Conservation (phyloP, 345 rosid species). For the Diplotaxis tenuifolia region DNA sequence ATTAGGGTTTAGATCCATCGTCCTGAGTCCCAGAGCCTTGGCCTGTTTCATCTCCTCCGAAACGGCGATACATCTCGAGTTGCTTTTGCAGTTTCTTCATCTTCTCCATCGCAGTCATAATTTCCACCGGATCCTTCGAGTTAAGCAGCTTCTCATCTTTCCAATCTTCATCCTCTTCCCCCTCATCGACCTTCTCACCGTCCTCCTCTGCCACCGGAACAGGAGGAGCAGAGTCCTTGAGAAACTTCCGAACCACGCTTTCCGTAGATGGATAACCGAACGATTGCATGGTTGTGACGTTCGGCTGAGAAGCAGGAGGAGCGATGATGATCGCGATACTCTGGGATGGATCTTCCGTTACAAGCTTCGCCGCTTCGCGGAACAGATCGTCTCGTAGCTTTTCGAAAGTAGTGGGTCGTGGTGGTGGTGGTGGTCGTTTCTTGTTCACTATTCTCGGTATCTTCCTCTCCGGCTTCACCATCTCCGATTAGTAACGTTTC, state of each 20-base stretch:
- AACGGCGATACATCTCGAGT: not conserved
- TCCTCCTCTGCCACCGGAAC: not conserved
- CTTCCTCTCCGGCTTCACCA: not conserved
- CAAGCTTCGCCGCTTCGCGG: constrained; percentile 1
- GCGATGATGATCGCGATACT: constrained; percentile 5
- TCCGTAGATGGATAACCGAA: constrained; percentile 13
- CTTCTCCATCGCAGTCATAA: not conserved
- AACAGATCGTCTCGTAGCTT: constrained; percentile 22
- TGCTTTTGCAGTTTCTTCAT: not conserved
- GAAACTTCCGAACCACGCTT: not conserved
- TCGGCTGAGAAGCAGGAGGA: not conserved
- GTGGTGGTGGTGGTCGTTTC: not conserved
- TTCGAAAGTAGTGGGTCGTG: not conserved
- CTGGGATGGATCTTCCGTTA: not conserved
- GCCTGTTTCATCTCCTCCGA: not conserved
- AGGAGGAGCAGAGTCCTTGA: not conserved
- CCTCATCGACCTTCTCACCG: not conserved
- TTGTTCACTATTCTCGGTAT: not conserved
- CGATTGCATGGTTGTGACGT: not conserved
- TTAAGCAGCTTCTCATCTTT: not conserved
- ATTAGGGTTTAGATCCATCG: constrained; percentile 3
- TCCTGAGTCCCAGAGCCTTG: not conserved
- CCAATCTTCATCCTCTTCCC: not conserved
- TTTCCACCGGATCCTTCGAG: not conserved
- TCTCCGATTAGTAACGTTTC: not conserved